Evolutionary conservation across 306 rosid genomes (phyloP), one percentile per base, ranked within the genome.

Genomic region (Acacia melanoxylon): DNA sequence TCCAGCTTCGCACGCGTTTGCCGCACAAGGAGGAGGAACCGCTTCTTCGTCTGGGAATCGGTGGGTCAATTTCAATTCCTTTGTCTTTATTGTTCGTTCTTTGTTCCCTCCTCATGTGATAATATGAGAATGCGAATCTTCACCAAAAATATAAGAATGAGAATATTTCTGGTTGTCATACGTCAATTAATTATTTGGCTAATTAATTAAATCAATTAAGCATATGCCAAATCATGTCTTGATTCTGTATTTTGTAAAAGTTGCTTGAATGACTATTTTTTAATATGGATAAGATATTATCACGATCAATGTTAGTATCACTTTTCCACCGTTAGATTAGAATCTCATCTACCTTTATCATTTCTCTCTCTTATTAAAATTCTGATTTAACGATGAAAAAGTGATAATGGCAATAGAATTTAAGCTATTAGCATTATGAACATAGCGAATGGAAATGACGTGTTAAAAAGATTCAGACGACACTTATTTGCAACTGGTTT

Each of bases 1-100:
- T 68, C 85, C 88, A 83, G 87, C 89, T 86, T 79, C 17, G 35
- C 76, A 80, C 87, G 72, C 88, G 92, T 82, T 85, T 81, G 77
- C 45, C 33, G 61, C 59, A 65, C 66, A 45, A 51, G 31, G 70
- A 62, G 40, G 37, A 42, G 40, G 70, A 62, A 46, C 33, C 10
- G 67, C 80, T 29, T 48, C n/a, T 13, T 15, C 37, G 41, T 51
- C 45, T 42, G 54, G 33, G 45, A 72, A 31, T 74, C 77, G 31
- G 52, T 17, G 72, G 69, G 83, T 84, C 81, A 74, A 73, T 74
- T 81, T 70, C 79, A 81, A 66, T 15, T 59, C 59, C 69, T 19
- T 79, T 42, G 22, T 62, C 41, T 7, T 17, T 41, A 12, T 46
- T 48, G 75, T 15, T 63, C 62, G 75, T 15, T 63, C 62, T 72